Base-by-base conservation (phyloP, 2,329 filamentous ascomycete genomes). In the Geosmithia flava region DNA sequence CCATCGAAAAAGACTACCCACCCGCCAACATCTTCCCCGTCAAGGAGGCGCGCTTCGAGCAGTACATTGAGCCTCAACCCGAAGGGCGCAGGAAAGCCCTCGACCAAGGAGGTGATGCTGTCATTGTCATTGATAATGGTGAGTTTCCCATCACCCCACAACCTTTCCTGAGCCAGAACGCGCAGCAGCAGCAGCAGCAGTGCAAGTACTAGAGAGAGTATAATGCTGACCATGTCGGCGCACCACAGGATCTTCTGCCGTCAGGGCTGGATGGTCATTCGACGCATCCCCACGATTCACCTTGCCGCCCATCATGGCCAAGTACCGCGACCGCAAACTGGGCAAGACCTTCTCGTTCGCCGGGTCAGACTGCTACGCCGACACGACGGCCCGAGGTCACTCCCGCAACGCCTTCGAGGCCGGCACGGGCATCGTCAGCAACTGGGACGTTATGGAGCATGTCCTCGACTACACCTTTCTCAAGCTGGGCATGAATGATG, bases 51-150 rank as follows among this genome's bases (percentile, higher is more conserved):
- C 73, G 69, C 53, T 83, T 82, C 58, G 77, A 81, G 52, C 72
- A 72, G 51, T 73, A 67, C 48, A 66, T 76, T 39, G 64, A 71
- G 29, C 66, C 74, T 2, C 70, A 78, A 56, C 68, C 72, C 8
- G 83, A 91, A 58, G 87, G 85, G 45, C 89, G 85, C 59, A 74
- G 78, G 57, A 74, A 76, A 55, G 90, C 87, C 51, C 74, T 77
- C 33, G 33, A 37, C 33, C 11, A 16, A 13, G 33, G 15, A 3
- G 41, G 70, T 50, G 68, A 71, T 44, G 85, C 82, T 47, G 87
- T 89, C 46, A 96, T 98, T 59, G 87, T 98, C 53, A 97, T 98
- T 61, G 93, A 98, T 70, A 96, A 96, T 84, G 93, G 90, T 94
- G 69, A 51, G 67, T 44, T n/a, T n/a, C 8, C 17, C 41, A n/a